phyloP scores from a whole-genome alignment of 164 flowering plant species.

The Macadamia tetraphylla region DNA sequence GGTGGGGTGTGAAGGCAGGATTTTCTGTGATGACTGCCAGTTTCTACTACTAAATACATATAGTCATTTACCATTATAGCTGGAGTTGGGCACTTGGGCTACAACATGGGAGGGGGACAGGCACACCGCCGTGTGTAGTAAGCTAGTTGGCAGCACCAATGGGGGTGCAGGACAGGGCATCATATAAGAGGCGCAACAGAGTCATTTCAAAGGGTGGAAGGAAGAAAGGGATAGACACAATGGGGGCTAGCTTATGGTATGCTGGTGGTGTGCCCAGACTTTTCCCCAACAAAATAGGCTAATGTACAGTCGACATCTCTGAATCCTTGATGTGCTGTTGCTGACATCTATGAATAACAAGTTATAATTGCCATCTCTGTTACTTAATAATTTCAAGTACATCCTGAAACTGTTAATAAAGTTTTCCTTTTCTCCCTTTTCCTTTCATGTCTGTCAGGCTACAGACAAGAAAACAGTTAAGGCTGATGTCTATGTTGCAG shows the following conservation, averaged over 20 bases:
- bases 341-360: neutral
- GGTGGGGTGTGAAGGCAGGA: too few relatives aligned
- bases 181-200: too few relatives aligned
- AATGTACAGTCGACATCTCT: neutral
- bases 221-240: too few relatives aligned
- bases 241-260: too few relatives aligned
- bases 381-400: neutral
- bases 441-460: conserved; percentile 53
- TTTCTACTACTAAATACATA: too few relatives aligned
- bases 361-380: neutral
- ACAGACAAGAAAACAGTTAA: conserved; percentile 70
- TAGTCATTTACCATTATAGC: neutral
- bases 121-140: too few relatives aligned
- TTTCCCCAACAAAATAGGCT: neutral
- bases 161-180: too few relatives aligned
- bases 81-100: neutral
- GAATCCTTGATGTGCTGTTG: neutral
- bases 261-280: too few relatives aligned
- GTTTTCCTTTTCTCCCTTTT: neutral
- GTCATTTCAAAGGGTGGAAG: too few relatives aligned
- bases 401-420: neutral
- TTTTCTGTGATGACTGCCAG: too few relatives aligned
- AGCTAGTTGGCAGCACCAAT: too few relatives aligned
- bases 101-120: too few relatives aligned
- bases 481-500: conserved; percentile 99